Evolutionary conservation across 768 basidiomycete genomes (phyloP).

Genomic region (Pisolithus marmoratus): DNA sequence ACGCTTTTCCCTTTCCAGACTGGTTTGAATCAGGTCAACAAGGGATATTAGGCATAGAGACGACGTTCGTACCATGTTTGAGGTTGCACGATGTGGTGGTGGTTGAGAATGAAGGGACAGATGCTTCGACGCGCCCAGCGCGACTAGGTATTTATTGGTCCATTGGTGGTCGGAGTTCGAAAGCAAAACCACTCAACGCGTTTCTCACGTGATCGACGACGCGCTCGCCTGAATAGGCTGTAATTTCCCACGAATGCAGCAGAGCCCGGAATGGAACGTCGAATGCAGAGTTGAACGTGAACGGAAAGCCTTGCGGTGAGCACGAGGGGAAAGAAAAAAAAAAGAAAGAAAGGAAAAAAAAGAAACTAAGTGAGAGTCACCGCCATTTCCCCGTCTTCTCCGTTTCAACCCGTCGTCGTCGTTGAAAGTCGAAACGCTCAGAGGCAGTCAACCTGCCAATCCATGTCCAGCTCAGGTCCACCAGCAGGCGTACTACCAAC

Average conservation of each 20-base stretch:
- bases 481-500: slow-evolving; percentile 31
- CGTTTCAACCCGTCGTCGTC: slow-evolving; percentile 5
- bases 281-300: not conserved
- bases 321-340: slow-evolving; percentile 25
- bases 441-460: slow-evolving; percentile 27
- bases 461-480: slow-evolving; percentile 30
- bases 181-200: slow-evolving; percentile 26
- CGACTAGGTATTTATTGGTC: slow-evolving; percentile 26
- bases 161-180: slow-evolving; percentile 25
- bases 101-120: slow-evolving; percentile 4
- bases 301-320: slow-evolving; percentile 22
- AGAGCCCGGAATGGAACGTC: too few relatives aligned
- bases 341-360: too few relatives aligned
- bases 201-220: slow-evolving; percentile 28
- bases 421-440: not conserved
- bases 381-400: not conserved
- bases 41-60: not conserved
- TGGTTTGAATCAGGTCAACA: slow-evolving; percentile 17
- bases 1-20: slow-evolving; percentile 57
- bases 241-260: slow-evolving; percentile 7
- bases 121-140: slow-evolving; percentile 7
- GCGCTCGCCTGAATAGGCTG: slow-evolving; percentile 7
- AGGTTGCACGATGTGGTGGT: slow-evolving; percentile 8
- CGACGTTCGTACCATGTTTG: slow-evolving; percentile 27
- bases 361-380: too few relatives aligned